These are phyloP conservation scores for Symbiodinium pilosum DNA, from an alignment of 73 alveolate genomes.

Conservation along the genomic window DNA sequence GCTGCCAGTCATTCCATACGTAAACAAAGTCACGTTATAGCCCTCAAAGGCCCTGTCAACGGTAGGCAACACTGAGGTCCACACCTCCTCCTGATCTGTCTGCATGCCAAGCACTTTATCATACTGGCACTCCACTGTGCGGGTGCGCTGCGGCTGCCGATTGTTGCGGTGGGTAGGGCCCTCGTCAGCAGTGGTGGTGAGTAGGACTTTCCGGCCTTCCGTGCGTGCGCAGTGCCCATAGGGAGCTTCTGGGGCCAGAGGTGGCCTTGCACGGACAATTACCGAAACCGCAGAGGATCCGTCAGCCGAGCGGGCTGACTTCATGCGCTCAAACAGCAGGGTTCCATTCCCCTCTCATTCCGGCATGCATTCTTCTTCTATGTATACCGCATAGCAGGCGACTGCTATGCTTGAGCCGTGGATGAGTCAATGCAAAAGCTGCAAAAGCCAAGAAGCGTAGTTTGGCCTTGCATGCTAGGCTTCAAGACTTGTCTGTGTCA, in stretches of 20 bases:
- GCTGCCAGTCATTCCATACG: constrained; percentile 91
- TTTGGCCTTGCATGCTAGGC: too few species aligned
- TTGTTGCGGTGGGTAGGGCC: neutral
- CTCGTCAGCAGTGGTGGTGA: neutral
- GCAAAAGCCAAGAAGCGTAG: too few species aligned
- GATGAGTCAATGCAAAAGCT: too few species aligned
- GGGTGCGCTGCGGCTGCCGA: constrained; percentile 25
- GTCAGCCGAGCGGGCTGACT: neutral
- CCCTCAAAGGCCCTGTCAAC: constrained; percentile 79
- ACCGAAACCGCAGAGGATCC: constrained; percentile 63
- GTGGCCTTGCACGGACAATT: constrained; percentile 65
- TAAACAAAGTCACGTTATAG: constrained; percentile 71
- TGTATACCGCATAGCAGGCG: neutral
- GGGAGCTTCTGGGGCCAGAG: constrained; percentile 40
- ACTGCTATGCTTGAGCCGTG: constrained; percentile 16
- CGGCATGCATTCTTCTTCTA: neutral
- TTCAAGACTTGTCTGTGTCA: too few species aligned
- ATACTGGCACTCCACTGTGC: constrained; percentile 78
- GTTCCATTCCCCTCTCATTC: neutral
- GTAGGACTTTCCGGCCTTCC: constrained; percentile 3
- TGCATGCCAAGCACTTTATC: constrained; percentile 70
- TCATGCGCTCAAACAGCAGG: neutral
- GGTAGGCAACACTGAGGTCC: constrained; percentile 45
- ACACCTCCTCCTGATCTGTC: constrained; percentile 40
- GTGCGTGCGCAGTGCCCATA: constrained; percentile 86